Evolutionary conservation across 495 filamentous ascomycete species (phyloP).

Genomic region (Pyronema omphalodes): DNA sequence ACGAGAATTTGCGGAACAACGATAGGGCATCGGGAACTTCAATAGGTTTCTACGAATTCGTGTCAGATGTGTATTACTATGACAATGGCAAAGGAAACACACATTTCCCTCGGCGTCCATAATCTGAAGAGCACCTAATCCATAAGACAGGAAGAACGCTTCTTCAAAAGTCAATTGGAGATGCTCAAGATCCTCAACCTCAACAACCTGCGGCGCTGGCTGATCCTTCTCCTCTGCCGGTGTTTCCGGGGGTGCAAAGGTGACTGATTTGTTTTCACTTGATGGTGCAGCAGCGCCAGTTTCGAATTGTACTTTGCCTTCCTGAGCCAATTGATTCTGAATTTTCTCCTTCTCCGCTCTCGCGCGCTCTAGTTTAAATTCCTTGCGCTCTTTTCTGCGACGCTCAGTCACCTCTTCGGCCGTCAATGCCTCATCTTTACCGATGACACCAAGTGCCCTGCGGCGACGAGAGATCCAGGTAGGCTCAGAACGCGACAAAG

Average conservation of each 20-base stretch:
- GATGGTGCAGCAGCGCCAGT: not conserved
- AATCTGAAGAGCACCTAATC: conserved; percentile 57
- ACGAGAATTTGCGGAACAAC: conserved; percentile 48
- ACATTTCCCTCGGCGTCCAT: conserved; percentile 34
- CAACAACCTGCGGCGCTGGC: conserved; percentile 6
- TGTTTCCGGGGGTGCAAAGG: not conserved
- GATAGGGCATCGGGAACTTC: conserved; percentile 37
- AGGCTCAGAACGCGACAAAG: conserved; percentile 78
- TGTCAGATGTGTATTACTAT: not conserved
- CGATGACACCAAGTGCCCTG: conserved; percentile 42
- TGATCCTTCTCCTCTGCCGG: not conserved
- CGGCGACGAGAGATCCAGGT: conserved; percentile 78
- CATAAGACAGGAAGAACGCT: conserved; percentile 77
- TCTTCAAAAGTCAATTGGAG: conserved; percentile 81
- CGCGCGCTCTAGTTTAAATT: conserved; percentile 81
- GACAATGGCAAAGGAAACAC: conserved; percentile 8
- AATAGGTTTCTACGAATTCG: conserved; percentile 24
- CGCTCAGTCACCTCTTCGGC: conserved; percentile 63
- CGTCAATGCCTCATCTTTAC: conserved; percentile 34
- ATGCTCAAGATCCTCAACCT: conserved; percentile 63
- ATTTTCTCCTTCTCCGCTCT: conserved; percentile 62
- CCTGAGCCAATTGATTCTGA: conserved; percentile 46
- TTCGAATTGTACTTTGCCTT: conserved; percentile 14
- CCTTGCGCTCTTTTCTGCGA: conserved; percentile 58
- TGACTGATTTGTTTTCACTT: not conserved